Percentiles rank a stretch among this genome's conserved stretches.
These are phyloP conservation scores for Lupinus albus DNA, from an alignment of 306 rosid genomes.

Conservation along the genomic window DNA sequence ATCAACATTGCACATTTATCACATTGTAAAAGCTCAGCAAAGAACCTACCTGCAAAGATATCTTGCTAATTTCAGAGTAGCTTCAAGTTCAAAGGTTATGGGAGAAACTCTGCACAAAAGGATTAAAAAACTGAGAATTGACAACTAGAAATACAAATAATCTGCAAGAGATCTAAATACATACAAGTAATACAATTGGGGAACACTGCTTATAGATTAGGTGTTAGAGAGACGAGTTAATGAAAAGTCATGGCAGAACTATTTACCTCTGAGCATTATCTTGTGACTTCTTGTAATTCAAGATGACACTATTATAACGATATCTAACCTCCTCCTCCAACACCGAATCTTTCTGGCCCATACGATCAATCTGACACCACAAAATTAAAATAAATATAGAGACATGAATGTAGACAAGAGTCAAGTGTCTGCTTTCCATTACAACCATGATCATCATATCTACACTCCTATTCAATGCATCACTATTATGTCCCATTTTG, in stretches of 20 bases:
- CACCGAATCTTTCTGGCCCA: conserved; percentile 71
- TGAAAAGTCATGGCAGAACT: conserved; percentile 29
- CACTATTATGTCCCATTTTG: conserved; percentile 27
- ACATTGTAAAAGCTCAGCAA: conserved; percentile 31
- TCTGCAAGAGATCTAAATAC: conserved; percentile 28
- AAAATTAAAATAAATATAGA: conserved; percentile 33
- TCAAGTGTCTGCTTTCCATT: conserved; percentile 27
- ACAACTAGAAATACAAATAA: conserved; percentile 30
- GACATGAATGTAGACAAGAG: conserved; percentile 26
- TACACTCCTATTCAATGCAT: conserved; percentile 28
- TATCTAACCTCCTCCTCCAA: conserved; percentile 89
- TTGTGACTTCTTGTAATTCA: conserved; percentile 89
- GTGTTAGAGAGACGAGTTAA: conserved; percentile 19
- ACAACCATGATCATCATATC: conserved; percentile 31
- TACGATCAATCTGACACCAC: conserved; percentile 68
- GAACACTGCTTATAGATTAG: background rate
- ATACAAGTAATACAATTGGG: conserved; percentile 16
- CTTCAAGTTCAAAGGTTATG: conserved; percentile 95
- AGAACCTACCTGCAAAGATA: conserved; percentile 82
- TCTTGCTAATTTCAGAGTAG: conserved; percentile 92
- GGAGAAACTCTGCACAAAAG: conserved; percentile 91
- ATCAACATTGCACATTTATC: conserved; percentile 25
- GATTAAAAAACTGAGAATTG: conserved; percentile 27
- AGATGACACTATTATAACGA: conserved; percentile 71
- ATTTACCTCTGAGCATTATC: conserved; percentile 86